These are phyloP conservation scores for Schizosaccharomyces osmophilus DNA, from an alignment of 805 yeast genomes.

Conservation along the genomic window DNA sequence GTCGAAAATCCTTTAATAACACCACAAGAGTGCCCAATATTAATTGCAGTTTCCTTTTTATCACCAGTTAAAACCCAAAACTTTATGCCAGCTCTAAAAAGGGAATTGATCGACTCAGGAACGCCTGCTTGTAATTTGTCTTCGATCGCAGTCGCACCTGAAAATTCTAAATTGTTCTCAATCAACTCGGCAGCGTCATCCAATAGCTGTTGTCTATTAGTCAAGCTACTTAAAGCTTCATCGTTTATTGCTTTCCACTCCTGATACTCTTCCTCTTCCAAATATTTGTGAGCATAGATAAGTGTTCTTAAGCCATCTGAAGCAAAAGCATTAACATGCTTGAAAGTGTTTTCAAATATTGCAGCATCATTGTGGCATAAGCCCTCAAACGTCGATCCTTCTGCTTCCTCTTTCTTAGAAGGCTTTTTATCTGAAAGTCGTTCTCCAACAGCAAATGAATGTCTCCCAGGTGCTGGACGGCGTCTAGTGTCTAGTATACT, in stretches of 20 bases:
- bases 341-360: conserved; percentile 57
- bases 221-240: conserved; percentile 53
- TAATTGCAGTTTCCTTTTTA: conserved; percentile 91
- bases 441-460: conserved; percentile 4
- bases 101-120: conserved; percentile 74
- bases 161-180: conserved; percentile 41
- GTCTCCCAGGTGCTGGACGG: neutral
- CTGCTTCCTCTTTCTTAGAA: neutral
- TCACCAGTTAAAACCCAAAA: conserved; percentile 99
- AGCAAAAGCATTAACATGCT: conserved; percentile 81
- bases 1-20: conserved; percentile 82
- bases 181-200: conserved; percentile 49
- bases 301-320: conserved; percentile 86
- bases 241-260: conserved; percentile 44
- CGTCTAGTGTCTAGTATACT: neutral
- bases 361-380: conserved; percentile 48
- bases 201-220: conserved; percentile 37
- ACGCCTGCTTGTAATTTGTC: conserved; percentile 95
- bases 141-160: conserved; percentile 93
- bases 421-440: neutral
- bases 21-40: conserved; percentile 85
- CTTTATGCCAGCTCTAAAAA: conserved; percentile 78
- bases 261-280: conserved; percentile 32
- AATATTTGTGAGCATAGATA: conserved; percentile 55
- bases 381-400: conserved; percentile 20